Percentiles rank a stretch among this genome's conserved stretches.
Evolutionary conservation across 2,329 filamentous ascomycete species (phyloP).

Genomic region (Colletotrichum abscissum): DNA sequence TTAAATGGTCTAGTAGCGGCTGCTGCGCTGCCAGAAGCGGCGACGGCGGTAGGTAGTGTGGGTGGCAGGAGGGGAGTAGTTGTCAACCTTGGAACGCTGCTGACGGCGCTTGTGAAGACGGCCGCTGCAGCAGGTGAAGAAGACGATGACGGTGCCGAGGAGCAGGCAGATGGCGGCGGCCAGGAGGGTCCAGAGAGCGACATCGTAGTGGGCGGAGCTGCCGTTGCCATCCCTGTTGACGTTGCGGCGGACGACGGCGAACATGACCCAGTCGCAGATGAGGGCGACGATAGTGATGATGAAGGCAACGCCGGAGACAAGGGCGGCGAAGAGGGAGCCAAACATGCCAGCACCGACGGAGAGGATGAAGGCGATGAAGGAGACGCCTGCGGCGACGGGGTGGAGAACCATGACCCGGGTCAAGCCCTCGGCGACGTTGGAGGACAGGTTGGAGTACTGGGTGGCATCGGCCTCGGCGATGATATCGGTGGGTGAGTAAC

Average conservation of each 20-base stretch:
- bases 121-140: constrained; percentile 70
- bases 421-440: constrained; percentile 58
- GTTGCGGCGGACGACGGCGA: constrained; percentile 63
- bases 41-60: constrained; percentile 30
- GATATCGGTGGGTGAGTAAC: constrained; percentile 65
- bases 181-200: constrained; percentile 69
- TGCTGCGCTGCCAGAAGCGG: constrained; percentile 35
- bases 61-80: constrained; percentile 38
- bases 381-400: constrained; percentile 66
- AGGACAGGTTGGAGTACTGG: constrained; percentile 54
- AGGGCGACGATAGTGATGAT: constrained; percentile 59
- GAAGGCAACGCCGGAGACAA: constrained; percentile 62
- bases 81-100: constrained; percentile 41
- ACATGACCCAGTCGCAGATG: constrained; percentile 68
- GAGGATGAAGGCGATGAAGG: constrained; percentile 69
- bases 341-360: constrained; percentile 62
- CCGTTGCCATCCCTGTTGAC: constrained; percentile 58
- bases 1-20: constrained; percentile 26
- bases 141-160: constrained; percentile 66
- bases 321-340: constrained; percentile 62
- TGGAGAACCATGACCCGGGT: constrained; percentile 72
- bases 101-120: constrained; percentile 52
- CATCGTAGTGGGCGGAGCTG: constrained; percentile 65
- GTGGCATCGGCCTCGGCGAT: constrained; percentile 51
- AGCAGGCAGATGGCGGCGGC: constrained; percentile 66